Evolutionary conservation across 129 eudicot species (phyloP), one percentile per base, ranked within the genome.

Genomic region (Helianthus tuberosus): DNA sequence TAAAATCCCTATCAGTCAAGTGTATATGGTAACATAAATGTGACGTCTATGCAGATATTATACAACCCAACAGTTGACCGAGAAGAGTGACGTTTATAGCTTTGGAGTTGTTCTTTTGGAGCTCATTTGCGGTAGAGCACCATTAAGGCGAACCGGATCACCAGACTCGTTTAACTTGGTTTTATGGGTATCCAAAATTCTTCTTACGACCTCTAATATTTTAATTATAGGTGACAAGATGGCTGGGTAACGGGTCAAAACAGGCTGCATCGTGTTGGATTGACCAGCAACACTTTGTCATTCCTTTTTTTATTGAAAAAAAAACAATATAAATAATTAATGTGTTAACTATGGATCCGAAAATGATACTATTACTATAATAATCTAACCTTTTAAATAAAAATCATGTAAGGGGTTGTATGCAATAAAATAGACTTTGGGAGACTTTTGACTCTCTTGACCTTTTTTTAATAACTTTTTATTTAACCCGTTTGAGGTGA

Each of bases 41-140:
- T 54, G 60, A 72, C 50, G 36, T 78, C 44, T 57, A 23, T 81
- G 79, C 91, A 93, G 98, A 86, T 93, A 93, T 46, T 88, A 88
- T 68, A 66, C 92, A 57, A 90, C 96, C 49, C 88, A 83, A 79
- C 98, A 93, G 64, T 66, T 93, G 72, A 93, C 96, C 0, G 97
- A 90, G 76, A 93, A 90, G 75, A 93, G 97, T 55, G 98, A 93
- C 61, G 83, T 93, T 62, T 93, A 88, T 71, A 93, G 98, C 80
- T 93, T 93, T 20, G 98, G 98, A 64, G 98, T 93, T 36, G 98
- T 93, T 75, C 96, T 93, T 80, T 77, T 93, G 71, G 98, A 93
- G 88, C 96, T 93, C 68, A 93, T 93, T 16, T 93, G 98, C 73
- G 98, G 98, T 16, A 78, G 98, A 72, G 93, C 91, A 63, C 96